Conservation (phyloP, 2,329 filamentous ascomycete species). For the Leptoxyphium fumago region DNA sequence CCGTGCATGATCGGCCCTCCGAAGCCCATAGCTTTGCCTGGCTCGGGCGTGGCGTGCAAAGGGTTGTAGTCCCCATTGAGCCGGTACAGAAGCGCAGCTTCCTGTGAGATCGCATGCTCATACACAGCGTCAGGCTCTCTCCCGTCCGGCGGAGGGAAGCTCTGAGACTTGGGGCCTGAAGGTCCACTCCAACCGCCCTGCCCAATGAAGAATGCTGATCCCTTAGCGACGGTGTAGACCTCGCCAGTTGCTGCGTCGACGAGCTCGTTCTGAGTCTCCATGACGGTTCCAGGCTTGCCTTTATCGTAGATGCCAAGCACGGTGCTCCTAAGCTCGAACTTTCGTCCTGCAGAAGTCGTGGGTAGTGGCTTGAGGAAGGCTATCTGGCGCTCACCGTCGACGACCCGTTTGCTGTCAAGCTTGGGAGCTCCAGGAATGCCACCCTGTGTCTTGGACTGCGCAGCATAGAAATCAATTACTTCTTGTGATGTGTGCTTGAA, state of each 20-base stretch:
- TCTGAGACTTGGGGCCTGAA: slow-evolving; percentile 65
- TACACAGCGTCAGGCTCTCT: slow-evolving; percentile 56
- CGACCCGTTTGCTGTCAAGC: slow-evolving; percentile 57
- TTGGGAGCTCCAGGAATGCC: slow-evolving; percentile 63
- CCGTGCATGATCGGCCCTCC: slow-evolving; percentile 82
- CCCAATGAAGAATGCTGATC: slow-evolving; percentile 64
- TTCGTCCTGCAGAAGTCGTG: slow-evolving; percentile 51
- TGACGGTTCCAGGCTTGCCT: slow-evolving; percentile 65
- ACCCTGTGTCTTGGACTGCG: slow-evolving; percentile 39
- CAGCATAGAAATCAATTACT: slow-evolving; percentile 71
- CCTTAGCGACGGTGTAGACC: slow-evolving; percentile 54
- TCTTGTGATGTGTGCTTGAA: slow-evolving; percentile 68
- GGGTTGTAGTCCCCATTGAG: slow-evolving; percentile 93
- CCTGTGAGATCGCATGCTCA: slow-evolving; percentile 52
- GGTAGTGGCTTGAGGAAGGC: slow-evolving; percentile 65
- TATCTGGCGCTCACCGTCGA: slow-evolving; percentile 74
- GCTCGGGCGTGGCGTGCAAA: slow-evolving; percentile 73
- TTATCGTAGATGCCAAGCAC: slow-evolving; percentile 84
- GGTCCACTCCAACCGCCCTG: slow-evolving; percentile 80
- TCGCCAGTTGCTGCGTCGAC: slow-evolving; percentile 57
- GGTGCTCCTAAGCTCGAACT: slow-evolving; percentile 63
- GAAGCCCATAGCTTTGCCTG: slow-evolving; percentile 79
- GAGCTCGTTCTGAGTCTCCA: slow-evolving; percentile 64
- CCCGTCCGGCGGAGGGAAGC: slow-evolving; percentile 61
- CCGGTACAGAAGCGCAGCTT: slow-evolving; percentile 64